Percentiles rank a stretch among this genome's conserved stretches.
Evolutionary conservation across 176 grass and related monocot genomes (phyloP).

Genomic region (Zea luxurians): DNA sequence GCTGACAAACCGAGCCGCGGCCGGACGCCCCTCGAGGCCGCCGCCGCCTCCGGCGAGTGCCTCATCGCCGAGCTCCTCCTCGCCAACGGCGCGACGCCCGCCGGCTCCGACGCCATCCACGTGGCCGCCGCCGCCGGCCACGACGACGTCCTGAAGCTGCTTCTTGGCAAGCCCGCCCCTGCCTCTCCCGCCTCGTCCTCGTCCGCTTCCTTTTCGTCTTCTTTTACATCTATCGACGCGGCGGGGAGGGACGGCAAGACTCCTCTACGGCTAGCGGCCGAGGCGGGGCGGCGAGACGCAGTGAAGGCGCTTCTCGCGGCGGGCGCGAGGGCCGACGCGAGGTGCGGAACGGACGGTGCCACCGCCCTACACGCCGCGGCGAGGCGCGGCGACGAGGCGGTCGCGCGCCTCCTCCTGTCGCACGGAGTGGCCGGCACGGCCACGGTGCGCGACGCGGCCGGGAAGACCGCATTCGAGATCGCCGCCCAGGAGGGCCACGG

Average conservation of each 20-base stretch:
- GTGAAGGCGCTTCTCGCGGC: slow-evolving; percentile 46
- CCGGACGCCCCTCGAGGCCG: slow-evolving; percentile 55
- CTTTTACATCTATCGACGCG: slow-evolving; percentile 42
- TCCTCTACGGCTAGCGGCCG: slow-evolving; percentile 48
- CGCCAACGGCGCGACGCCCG: slow-evolving; percentile 49
- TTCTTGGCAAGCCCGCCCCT: slow-evolving; percentile 44
- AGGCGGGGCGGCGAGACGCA: slow-evolving; percentile 46
- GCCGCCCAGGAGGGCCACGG: slow-evolving; percentile 52
- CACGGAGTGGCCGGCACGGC: slow-evolving; percentile 44
- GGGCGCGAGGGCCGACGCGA: slow-evolving; percentile 50
- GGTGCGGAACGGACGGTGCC: slow-evolving; percentile 38
- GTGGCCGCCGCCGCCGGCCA: slow-evolving; percentile 54
- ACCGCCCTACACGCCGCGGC: slow-evolving; percentile 61
- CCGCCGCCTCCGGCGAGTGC: slow-evolving; percentile 50
- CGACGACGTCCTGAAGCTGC: slow-evolving; percentile 52
- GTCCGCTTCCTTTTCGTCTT: slow-evolving; percentile 22
- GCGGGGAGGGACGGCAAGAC: slow-evolving; percentile 60
- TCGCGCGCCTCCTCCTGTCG: slow-evolving; percentile 37
- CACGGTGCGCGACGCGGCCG: slow-evolving; percentile 47
- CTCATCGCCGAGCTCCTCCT: slow-evolving; percentile 69
- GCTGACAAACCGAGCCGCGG: slow-evolving; percentile 53
- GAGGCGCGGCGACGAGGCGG: slow-evolving; percentile 48
- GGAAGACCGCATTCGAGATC: slow-evolving; percentile 58
- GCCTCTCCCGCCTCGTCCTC: slow-evolving; percentile 26
- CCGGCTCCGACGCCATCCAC: slow-evolving; percentile 55